These are phyloP conservation scores for Pontederia paniculata DNA, from an alignment of 176 grass and related monocot species.

Conservation along the genomic window DNA sequence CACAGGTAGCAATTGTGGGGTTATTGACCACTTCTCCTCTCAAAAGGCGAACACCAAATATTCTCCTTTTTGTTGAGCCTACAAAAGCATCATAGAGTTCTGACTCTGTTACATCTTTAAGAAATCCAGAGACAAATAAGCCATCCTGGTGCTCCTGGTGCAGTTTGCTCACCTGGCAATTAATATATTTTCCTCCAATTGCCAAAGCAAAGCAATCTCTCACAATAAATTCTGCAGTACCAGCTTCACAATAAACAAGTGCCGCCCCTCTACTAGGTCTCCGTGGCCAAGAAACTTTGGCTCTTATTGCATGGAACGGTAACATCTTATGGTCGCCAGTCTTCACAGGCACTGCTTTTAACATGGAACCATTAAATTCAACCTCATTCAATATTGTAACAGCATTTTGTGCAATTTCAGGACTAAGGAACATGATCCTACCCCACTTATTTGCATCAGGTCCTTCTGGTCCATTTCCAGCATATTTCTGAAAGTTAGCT, in stretches of 20 bases:
- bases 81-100: conserved; percentile 58
- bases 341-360: conserved; percentile 47
- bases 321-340: conserved; percentile 29
- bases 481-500: conserved; percentile 38
- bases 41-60: conserved; percentile 47
- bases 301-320: conserved; percentile 70
- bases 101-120: conserved; percentile 44
- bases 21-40: conserved; percentile 22
- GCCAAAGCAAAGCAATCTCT: conserved; percentile 44
- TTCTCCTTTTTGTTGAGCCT: conserved; percentile 37
- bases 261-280: conserved; percentile 52
- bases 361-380: conserved; percentile 54
- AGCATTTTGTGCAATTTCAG: conserved; percentile 58
- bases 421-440: conserved; percentile 65
- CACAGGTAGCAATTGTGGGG: conserved; percentile 29
- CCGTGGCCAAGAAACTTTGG: conserved; percentile 63
- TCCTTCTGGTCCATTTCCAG: conserved; percentile 25
- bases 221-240: conserved; percentile 56
- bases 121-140: conserved; percentile 60
- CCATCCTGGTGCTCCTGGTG: conserved; percentile 38
- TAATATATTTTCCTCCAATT: conserved; percentile 56
- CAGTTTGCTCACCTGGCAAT: conserved; percentile 55
- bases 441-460: conserved; percentile 62
- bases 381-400: conserved; percentile 48
- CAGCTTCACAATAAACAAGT: conserved; percentile 42